Evolutionary conservation across 805 yeast genomes (phyloP).

Genomic region (Isabelozyma heimii): DNA sequence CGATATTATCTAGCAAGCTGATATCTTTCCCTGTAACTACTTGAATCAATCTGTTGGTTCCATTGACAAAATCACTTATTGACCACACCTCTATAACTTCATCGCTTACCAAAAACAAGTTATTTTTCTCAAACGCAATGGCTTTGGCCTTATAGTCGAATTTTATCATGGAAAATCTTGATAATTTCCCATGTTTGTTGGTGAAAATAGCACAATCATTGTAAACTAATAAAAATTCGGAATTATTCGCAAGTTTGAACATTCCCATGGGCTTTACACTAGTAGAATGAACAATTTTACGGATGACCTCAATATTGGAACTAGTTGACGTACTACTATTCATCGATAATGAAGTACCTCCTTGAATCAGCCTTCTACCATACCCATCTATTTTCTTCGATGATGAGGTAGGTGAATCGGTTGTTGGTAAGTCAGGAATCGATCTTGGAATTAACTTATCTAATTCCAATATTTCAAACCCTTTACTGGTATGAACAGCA

Average conservation of each 20-base stretch:
- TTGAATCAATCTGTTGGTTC: conserved; percentile 54
- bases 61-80: conserved; percentile 44
- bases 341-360: conserved; percentile 2
- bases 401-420: conserved; percentile 8
- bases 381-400: conserved; percentile 28
- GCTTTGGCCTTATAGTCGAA: conserved; percentile 41
- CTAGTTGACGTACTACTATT: conserved; percentile 1
- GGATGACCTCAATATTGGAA: conserved; percentile 34
- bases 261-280: conserved; percentile 57
- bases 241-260: conserved; percentile 54
- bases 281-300: conserved; percentile 35
- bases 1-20: conserved; percentile 18
- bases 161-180: conserved; percentile 40
- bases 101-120: conserved; percentile 49
- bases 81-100: conserved; percentile 72
- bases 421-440: conserved; percentile 49
- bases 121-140: conserved; percentile 31
- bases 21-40: conserved; percentile 72
- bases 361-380: conserved; percentile 14
- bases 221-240: conserved; percentile 61
- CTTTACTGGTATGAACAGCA: conserved; percentile 64
- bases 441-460: conserved; percentile 56
- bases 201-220: conserved; percentile 68
- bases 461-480: conserved; percentile 63
- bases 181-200: conserved; percentile 55